Conservation (phyloP, 805 yeast genomes). For the Blastobotrys terrestris region DNA sequence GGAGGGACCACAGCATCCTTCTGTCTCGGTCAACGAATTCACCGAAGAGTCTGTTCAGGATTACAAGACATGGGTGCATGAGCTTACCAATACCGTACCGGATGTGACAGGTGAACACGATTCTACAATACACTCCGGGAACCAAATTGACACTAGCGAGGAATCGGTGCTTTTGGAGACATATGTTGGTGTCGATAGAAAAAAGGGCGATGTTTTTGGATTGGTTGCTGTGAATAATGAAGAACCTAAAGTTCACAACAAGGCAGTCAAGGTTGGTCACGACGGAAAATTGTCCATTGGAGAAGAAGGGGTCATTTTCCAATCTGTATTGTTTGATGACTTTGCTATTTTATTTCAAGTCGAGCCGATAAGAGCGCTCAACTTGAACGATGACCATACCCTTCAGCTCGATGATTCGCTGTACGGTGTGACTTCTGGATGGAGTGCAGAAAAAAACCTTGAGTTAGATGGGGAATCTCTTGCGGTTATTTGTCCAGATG, state of each 20-base stretch:
- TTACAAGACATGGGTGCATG: background rate
- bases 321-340: conserved; percentile 21
- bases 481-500: conserved; percentile 23
- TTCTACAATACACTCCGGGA: background rate
- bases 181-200: background rate
- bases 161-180: background rate
- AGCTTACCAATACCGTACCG: background rate
- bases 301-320: conserved; percentile 20
- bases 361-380: conserved; percentile 22
- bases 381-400: conserved; percentile 19
- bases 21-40: background rate
- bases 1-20: background rate
- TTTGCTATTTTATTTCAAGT: conserved; percentile 24
- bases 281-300: conserved; percentile 18
- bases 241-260: conserved; percentile 12
- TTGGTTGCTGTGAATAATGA: conserved; percentile 16
- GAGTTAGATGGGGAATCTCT: conserved; percentile 10
- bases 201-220: conserved; percentile 23
- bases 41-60: background rate
- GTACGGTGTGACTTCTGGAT: conserved; percentile 20
- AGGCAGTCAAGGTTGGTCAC: conserved; percentile 19
- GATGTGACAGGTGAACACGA: background rate
- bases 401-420: conserved; percentile 20
- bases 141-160: background rate
- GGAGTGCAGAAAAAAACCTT: conserved; percentile 16